Evolutionary conservation across 176 grass and related monocot genomes (phyloP).

Genomic region (Dendrocalamus sinicus): DNA sequence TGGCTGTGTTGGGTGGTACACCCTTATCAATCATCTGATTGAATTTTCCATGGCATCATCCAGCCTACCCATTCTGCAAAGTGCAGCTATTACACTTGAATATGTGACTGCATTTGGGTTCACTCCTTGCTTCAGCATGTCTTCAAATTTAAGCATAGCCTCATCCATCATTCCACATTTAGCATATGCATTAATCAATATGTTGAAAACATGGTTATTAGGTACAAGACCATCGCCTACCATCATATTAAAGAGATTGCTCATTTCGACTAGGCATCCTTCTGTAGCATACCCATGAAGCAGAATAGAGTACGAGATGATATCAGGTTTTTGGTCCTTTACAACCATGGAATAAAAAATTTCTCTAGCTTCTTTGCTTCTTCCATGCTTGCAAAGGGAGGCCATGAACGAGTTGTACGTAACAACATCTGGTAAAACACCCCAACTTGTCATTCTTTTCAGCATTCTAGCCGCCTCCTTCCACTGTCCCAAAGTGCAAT

Average conservation of each 20-base stretch:
- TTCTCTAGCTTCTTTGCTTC: slow-evolving; percentile 30
- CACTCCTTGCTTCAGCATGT: slow-evolving; percentile 31
- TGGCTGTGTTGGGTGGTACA: background rate
- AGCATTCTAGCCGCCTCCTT: slow-evolving; percentile 7
- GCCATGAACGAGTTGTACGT: slow-evolving; percentile 13
- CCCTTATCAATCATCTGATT: slow-evolving; percentile 20
- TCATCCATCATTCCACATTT: background rate
- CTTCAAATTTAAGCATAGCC: background rate
- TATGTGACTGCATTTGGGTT: background rate
- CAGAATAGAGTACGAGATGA: background rate
- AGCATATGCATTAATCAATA: slow-evolving; percentile 33
- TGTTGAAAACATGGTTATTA: background rate
- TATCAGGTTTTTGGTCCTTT: background rate
- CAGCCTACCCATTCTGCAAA: slow-evolving; percentile 13
- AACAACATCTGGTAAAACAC: background rate
- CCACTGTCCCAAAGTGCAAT: slow-evolving; percentile 24
- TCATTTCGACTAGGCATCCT: background rate
- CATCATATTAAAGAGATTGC: slow-evolving; percentile 10
- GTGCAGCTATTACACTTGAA: background rate
- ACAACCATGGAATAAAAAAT: slow-evolving; percentile 18
- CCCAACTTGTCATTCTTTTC: slow-evolving; percentile 19
- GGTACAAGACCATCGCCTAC: background rate
- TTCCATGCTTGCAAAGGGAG: slow-evolving; percentile 37
- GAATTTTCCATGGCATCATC: slow-evolving; percentile 27
- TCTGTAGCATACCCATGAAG: background rate